Evolutionary conservation across 257 asterid genomes (phyloP), one percentile per base, ranked within the genome.

Genomic region (Leptodermis oblonga): DNA sequence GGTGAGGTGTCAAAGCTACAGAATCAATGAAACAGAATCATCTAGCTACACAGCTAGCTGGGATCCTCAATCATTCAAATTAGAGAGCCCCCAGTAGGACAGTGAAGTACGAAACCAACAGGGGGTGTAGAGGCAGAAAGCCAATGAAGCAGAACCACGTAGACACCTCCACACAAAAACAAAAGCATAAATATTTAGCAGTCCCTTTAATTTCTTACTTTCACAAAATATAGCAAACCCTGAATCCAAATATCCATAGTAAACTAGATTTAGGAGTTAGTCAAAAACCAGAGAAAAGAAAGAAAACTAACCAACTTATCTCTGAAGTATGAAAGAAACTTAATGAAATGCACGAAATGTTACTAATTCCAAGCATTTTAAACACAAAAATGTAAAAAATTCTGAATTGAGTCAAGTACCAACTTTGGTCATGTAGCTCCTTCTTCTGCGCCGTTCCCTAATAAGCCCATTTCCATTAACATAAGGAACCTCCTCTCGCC

Each of bases 81-180:
- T n/a, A n/a, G n/a, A n/a, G n/a, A n/a, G n/a, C n/a, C n/a, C n/a
- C n/a, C n/a, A n/a, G n/a, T n/a, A n/a, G n/a, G n/a, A n/a, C n/a
- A n/a, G n/a, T n/a, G n/a, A n/a, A n/a, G n/a, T n/a, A n/a, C n/a
- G n/a, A n/a, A n/a, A n/a, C n/a, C n/a, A n/a, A n/a, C 86, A 83
- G 83, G 68, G 68, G 82, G 89, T 79, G 96, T 82, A 88, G 97
- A 88, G 77, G 92, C 79, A 88, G 92, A 88, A 84, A 81, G 86
- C 92, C 90, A 83, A 84, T 82, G 97, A 86, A 78, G 97, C 92
- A 86, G 95, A 79, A 87, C 85, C 94, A 84, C 73, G 95, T 70
- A 74, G 84, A 88, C 81, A 91, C 96, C 97, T 91, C 90, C 87
- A 82, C 87, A 89, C 81, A 84, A 84, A 88, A 85, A 84, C 80